Percentiles rank a stretch among this genome's conserved stretches.
These are phyloP conservation scores for Fusarium kyushuense DNA, from an alignment of 2,329 filamentous ascomycete genomes.

Conservation along the genomic window DNA sequence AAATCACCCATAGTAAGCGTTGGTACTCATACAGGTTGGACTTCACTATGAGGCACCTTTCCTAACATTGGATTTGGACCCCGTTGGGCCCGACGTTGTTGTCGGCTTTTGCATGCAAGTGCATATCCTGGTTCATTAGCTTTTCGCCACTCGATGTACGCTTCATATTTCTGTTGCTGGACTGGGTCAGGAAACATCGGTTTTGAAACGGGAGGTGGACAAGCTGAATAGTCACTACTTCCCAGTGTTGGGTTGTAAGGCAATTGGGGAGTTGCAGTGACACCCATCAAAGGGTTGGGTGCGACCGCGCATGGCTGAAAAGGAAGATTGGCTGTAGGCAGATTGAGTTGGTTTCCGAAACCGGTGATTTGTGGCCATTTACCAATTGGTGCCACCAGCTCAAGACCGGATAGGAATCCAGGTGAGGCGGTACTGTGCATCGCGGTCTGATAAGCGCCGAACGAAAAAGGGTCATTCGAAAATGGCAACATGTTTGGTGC, in stretches of 20 bases:
- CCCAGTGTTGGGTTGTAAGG: conserved; percentile 6
- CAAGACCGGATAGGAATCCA: conserved; percentile 20
- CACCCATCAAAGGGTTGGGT: not conserved
- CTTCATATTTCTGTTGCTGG: conserved; percentile 61
- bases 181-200: conserved; percentile 56
- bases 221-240: not conserved
- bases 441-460: conserved; percentile 2
- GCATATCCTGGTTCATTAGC: conserved; percentile 62
- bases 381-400: not conserved
- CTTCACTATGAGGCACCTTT: not conserved
- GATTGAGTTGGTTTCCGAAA: conserved; percentile 10
- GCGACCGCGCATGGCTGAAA: conserved; percentile 9
- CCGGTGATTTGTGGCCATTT: not conserved
- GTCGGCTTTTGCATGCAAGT: conserved; percentile 59
- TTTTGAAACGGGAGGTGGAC: conserved; percentile 52
- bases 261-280: conserved; percentile 1
- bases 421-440: conserved; percentile 1
- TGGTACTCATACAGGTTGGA: not conserved
- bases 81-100: conserved; percentile 55
- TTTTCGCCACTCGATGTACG: conserved; percentile 63
- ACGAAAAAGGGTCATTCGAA: not conserved
- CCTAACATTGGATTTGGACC: conserved; percentile 16
- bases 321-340: conserved; percentile 1
- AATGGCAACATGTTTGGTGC: not conserved
- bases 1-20: not conserved